Evolutionary conservation across 352 stramenopile species (phyloP).

Genomic region (Phytopythium sindhum): DNA sequence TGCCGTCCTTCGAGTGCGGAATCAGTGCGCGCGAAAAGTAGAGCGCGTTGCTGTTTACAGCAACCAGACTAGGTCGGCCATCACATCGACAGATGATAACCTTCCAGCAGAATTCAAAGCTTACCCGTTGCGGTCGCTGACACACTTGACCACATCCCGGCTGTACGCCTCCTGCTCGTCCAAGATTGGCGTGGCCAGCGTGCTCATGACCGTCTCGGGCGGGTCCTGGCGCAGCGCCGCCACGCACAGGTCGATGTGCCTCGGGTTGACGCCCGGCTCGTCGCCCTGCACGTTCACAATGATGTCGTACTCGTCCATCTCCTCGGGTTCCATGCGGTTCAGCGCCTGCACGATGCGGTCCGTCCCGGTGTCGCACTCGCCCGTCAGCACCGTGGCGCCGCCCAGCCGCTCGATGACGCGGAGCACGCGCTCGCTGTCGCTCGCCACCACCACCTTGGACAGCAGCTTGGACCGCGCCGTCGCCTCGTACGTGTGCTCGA

Average conservation of each 20-base stretch:
- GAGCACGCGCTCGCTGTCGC: constrained; percentile 62
- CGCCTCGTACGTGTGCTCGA: constrained; percentile 79
- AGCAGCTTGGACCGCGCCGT: constrained; percentile 44
- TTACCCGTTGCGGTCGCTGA: constrained; percentile 58
- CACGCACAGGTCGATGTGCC: constrained; percentile 72
- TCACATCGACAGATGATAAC: background rate
- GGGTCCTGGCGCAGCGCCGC: constrained; percentile 44
- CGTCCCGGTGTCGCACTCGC: constrained; percentile 64
- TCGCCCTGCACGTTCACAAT: constrained; percentile 86
- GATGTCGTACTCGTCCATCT: constrained; percentile 61
- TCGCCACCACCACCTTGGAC: constrained; percentile 75
- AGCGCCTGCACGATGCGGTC: constrained; percentile 74
- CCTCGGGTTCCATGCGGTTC: constrained; percentile 25
- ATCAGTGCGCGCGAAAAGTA: constrained; percentile 86
- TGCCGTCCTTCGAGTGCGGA: constrained; percentile 62
- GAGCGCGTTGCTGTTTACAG: constrained; percentile 53
- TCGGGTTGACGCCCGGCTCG: constrained; percentile 75
- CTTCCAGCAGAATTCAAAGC: background rate
- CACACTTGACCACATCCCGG: constrained; percentile 77
- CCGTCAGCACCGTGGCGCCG: constrained; percentile 57
- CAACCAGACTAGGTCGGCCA: background rate
- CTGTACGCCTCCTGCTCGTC: constrained; percentile 50
- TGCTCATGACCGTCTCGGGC: constrained; percentile 67
- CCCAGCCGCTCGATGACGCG: constrained; percentile 40
- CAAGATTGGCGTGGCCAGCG: constrained; percentile 61